Base-by-base conservation (phyloP, 2,329 filamentous ascomycete genomes). In the Aspergillus neoniger region DNA sequence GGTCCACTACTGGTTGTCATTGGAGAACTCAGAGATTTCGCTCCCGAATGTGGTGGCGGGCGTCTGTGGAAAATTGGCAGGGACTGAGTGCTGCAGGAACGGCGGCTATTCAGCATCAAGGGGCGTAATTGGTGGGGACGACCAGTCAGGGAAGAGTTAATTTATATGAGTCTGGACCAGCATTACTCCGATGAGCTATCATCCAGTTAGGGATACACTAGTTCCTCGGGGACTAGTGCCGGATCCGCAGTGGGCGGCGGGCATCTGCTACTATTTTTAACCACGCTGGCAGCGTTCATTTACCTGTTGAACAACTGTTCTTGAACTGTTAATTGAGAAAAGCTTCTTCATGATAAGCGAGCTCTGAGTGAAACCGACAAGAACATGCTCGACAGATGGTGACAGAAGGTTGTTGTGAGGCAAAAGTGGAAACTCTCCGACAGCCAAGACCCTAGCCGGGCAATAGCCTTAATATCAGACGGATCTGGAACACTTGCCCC, bases 401-500 rank as follows among this genome's bases (percentile, higher is more conserved):
- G 44, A 28, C 47, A 50, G 25, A 44, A 23, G 15, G 17, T 19
- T 4, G 19, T 19, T 21, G 15, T 28, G 47, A 28, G 4, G 25
- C n/a, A 2, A 23, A 15, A 8, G 47, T 28, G 25, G 17, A 17
- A 50, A 17, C 15, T 36, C 53, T 44, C 39, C 39, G 39, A 55
- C 53, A 55, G 53, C 53, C 53, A 55, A 55, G 53, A 47, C 53
- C 15, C 53, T 55, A 55, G 53, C 14, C 36, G 10, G 39, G 32
- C 4, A 38, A 41, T 53, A 53, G 51, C 51, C 21, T 55, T 38
- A 32, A 44, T 36, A 32, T 36, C 39, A 32, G 43, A 43, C 53
- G 25, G 25, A 55, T 55, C 41, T 55, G 43, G 28, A 55, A 55
- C 53, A 55, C 39, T 55, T 55, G 39, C 53, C 53, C 53, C 53